These are phyloP conservation scores for Pyrus communis DNA, from an alignment of 306 rosid species.

Conservation along the genomic window DNA sequence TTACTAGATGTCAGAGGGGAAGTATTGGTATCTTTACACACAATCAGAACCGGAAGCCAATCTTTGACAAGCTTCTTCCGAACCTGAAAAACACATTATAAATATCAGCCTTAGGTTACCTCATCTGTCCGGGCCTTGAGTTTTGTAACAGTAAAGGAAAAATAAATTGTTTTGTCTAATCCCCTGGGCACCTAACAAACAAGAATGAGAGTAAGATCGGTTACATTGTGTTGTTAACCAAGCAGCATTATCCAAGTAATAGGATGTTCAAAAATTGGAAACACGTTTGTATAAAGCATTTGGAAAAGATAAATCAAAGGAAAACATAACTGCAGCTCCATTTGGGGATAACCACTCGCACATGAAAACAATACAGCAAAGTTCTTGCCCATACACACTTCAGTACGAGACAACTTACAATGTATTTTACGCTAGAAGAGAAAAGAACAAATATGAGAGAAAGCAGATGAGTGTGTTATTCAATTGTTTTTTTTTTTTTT, in stretches of 20 bases:
- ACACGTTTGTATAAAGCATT: not conserved
- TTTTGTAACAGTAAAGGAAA: not conserved
- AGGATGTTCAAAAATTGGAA: not conserved
- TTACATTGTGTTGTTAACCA: not conserved
- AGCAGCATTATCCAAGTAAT: not conserved
- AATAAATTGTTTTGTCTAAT: not conserved
- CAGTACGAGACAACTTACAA: not conserved
- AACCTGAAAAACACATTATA: conserved; percentile 39
- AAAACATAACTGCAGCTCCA: not conserved
- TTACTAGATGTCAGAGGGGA: conserved; percentile 60
- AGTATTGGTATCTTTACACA: conserved; percentile 65
- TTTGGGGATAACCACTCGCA: not conserved
- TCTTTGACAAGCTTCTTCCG: conserved; percentile 78
- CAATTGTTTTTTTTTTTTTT: not conserved
- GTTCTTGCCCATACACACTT: not conserved
- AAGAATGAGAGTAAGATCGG: not conserved
- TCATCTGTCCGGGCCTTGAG: not conserved
- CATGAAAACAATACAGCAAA: not conserved
- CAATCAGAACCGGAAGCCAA: conserved; percentile 88
- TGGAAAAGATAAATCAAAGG: not conserved
- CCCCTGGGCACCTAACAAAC: not conserved
- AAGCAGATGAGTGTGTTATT: not conserved
- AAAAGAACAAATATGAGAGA: not conserved
- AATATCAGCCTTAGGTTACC: not conserved
- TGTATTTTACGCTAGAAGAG: not conserved